These are phyloP conservation scores for Lathyrus sativus DNA, from an alignment of 306 rosid genomes.

Conservation along the genomic window DNA sequence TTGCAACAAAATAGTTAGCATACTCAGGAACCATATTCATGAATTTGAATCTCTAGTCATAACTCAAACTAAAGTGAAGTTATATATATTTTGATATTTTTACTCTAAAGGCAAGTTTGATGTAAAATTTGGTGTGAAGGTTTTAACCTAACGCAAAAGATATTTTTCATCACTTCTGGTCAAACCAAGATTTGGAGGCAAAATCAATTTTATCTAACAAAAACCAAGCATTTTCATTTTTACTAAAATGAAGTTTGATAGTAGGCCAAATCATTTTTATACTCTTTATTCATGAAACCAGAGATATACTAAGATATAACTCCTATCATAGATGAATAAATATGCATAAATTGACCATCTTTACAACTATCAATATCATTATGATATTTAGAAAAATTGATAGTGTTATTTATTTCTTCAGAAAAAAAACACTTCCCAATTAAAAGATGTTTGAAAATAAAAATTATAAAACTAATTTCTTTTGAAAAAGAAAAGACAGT, in stretches of 20 bases:
- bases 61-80: conserved; percentile 1
- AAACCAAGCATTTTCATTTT: not conserved
- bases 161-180: conserved; percentile 8
- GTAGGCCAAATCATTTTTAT: not conserved
- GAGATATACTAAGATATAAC: conserved; percentile 1
- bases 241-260: conserved; percentile 6
- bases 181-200: conserved; percentile 1
- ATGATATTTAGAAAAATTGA: not conserved
- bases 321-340: conserved; percentile 23
- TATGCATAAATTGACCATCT: not conserved
- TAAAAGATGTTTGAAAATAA: not conserved
- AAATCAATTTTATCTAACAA: not conserved
- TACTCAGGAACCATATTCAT: conserved; percentile 14
- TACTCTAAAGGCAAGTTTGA: not conserved
- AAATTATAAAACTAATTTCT: conserved; percentile 1
- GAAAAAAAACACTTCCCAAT: not conserved
- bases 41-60: conserved; percentile 5
- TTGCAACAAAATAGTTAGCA: conserved; percentile 30
- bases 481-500: not conserved
- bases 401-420: not conserved
- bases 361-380: not conserved
- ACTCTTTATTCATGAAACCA: conserved; percentile 1
- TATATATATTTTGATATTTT: conserved; percentile 3
- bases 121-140: not conserved
- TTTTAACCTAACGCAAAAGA: not conserved